Evolutionary conservation across 306 rosid genomes (phyloP), one percentile per base, ranked within the genome.

Genomic region (Quercus alba): DNA sequence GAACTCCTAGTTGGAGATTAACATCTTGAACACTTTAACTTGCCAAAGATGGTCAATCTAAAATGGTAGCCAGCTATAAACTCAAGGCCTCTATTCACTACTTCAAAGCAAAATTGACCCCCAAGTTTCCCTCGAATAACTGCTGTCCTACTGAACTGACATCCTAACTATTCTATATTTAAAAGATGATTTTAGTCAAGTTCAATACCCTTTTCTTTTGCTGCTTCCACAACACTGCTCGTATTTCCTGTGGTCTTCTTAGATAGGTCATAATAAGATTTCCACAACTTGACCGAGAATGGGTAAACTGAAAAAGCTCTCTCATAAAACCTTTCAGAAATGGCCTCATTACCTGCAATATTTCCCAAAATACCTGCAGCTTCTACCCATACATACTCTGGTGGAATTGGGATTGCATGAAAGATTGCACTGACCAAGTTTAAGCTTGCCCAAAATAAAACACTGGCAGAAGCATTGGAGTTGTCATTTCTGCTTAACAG

Each of bases 361-460:
- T 82, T 85, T 70, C 82, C 88, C 86, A 95, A 82, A 74, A 90
- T 68, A 35, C 62, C 84, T 17, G 88, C 94, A 81, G 95, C 98
- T 89, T 95, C 93, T 51, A 88, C 92, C 99, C 97, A 93, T 44
- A 90, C 82, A 56, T 62, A 82, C 81, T 93, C 98, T 14, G 97
- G 96, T 5, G 99, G 98, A 71, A 95, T 76, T 14, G 99, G 98
- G 51, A 95, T 83, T 64, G 96, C 88, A 81, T 82, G 81, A 51
- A 86, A 86, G 74, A 95, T 85, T 79, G 98, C 87, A 84, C 74
- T 82, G 72, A 91, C 88, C 85, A 95, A 71, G 87, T 81, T 89
- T 30, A 93, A 91, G 85, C 97, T 80, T n/a, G 93, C 97, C 99
- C 99, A 95, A 84, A 87, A 90, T 90, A 86, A 82, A 41, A 90